phyloP scores from a whole-genome alignment of 352 stramenopile genomes.

The Phytophthora kernoviae region DNA sequence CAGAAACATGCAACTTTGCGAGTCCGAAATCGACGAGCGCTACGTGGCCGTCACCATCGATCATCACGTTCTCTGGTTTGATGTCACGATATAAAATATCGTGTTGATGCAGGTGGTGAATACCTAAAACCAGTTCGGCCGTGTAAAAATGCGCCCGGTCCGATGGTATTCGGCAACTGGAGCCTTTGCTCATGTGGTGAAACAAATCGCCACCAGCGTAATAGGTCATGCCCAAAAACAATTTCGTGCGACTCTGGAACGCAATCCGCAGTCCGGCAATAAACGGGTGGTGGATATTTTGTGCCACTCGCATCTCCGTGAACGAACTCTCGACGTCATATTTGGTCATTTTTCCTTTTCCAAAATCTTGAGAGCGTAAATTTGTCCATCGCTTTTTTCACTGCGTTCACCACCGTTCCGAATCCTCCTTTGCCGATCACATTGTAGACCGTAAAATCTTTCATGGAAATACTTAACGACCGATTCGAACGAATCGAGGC shows the following conservation, averaged over 20 bases:
- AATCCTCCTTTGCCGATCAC: slow-evolving; percentile 91
- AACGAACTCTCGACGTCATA: slow-evolving; percentile 90
- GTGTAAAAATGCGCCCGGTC: slow-evolving; percentile 92
- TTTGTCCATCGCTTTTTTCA: slow-evolving; percentile 91
- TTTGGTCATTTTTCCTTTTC: slow-evolving; percentile 92
- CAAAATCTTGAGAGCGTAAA: slow-evolving; percentile 92
- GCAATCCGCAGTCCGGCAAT: slow-evolving; percentile 85
- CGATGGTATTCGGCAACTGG: slow-evolving; percentile 83
- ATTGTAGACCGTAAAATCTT: slow-evolving; percentile 91
- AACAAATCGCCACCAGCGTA: slow-evolving; percentile 87
- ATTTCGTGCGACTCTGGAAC: slow-evolving; percentile 87
- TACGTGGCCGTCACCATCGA: slow-evolving; percentile 95
- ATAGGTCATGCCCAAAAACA: slow-evolving; percentile 90
- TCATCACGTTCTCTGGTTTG: slow-evolving; percentile 97
- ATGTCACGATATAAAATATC: slow-evolving; percentile 97
- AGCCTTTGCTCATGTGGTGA: slow-evolving; percentile 90
- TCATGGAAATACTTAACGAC: slow-evolving; percentile 88
- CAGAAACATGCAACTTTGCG: slow-evolving; percentile 92
- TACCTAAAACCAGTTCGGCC: slow-evolving; percentile 92
- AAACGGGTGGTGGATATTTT: slow-evolving; percentile 91
- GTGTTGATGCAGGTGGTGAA: slow-evolving; percentile 93
- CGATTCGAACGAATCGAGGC: slow-evolving; percentile 82
- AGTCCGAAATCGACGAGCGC: slow-evolving; percentile 95
- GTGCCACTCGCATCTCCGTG: slow-evolving; percentile 88
- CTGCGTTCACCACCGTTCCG: slow-evolving; percentile 88